Percentiles rank a stretch among this genome's conserved stretches.
phyloP scores from a whole-genome alignment of 2,329 filamentous ascomycete genomes.

The Geosmithia morbida region DNA sequence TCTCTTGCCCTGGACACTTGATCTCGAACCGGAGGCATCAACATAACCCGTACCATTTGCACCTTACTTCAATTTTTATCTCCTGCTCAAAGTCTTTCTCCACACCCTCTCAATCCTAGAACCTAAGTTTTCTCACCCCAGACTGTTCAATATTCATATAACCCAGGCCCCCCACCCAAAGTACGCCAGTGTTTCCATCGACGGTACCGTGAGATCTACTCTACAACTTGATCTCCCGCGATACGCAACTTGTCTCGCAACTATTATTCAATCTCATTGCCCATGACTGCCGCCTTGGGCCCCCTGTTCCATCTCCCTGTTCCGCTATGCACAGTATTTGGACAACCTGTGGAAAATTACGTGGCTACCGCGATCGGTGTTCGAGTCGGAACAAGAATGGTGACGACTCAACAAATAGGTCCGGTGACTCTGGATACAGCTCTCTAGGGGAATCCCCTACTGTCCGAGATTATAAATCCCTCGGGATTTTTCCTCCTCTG shows the following conservation, averaged over 20 bases:
- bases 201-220: background rate
- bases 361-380: background rate
- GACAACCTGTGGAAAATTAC: background rate
- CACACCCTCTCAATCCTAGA: background rate
- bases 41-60: background rate
- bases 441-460: conserved; percentile 3
- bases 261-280: background rate
- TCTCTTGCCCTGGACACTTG: background rate
- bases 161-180: too few species aligned
- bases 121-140: background rate
- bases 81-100: background rate
- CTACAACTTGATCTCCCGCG: background rate
- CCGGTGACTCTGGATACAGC: conserved; percentile 6
- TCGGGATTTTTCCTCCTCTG: background rate
- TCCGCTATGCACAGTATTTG: background rate
- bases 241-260: background rate
- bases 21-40: background rate
- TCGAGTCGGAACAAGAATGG: background rate
- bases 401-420: background rate
- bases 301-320: background rate
- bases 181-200: background rate
- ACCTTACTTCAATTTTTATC: background rate
- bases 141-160: background rate
- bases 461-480: background rate
- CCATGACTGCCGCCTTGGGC: background rate